These are phyloP conservation scores for Grosmannia penicillata DNA, from an alignment of 2,329 filamentous ascomycete species.

Conservation along the genomic window DNA sequence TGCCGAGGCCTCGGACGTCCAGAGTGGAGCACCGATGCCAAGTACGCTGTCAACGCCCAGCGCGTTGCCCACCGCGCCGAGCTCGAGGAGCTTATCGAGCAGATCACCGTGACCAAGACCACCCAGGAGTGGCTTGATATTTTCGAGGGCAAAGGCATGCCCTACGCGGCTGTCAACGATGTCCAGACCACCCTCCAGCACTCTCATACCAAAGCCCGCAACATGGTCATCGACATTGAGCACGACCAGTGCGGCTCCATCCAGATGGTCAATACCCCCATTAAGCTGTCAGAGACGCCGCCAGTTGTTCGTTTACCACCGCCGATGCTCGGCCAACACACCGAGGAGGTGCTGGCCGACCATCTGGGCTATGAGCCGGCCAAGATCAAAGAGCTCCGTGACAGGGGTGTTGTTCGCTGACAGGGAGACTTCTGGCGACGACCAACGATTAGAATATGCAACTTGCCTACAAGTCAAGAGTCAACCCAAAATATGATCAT, in stretches of 20 bases:
- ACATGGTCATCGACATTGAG: slow-evolving; percentile 81
- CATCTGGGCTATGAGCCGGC: slow-evolving; percentile 44
- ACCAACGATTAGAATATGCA: too few relatives aligned
- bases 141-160: slow-evolving; percentile 84
- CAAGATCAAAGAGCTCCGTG: slow-evolving; percentile 47
- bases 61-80: slow-evolving; percentile 57
- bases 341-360: slow-evolving; percentile 55
- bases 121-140: slow-evolving; percentile 78
- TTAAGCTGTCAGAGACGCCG: slow-evolving; percentile 79
- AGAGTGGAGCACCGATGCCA: slow-evolving; percentile 44
- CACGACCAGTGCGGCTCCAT: slow-evolving; percentile 74
- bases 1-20: slow-evolving; percentile 43
- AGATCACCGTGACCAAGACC: slow-evolving; percentile 57
- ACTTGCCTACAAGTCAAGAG: too few relatives aligned
- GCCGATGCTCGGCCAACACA: slow-evolving; percentile 78
- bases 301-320: slow-evolving; percentile 65
- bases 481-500: too few relatives aligned
- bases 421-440: too few relatives aligned
- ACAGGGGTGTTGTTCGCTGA: slow-evolving; percentile 53
- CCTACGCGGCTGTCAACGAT: slow-evolving; percentile 86
- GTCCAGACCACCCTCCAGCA: slow-evolving; percentile 73
- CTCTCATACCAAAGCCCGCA: slow-evolving; percentile 66
- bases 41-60: slow-evolving; percentile 45
- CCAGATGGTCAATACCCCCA: slow-evolving; percentile 82
- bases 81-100: slow-evolving; percentile 68